phyloP scores from a whole-genome alignment of 2,329 filamentous ascomycete genomes.

The Dactylellina leptospora region DNA sequence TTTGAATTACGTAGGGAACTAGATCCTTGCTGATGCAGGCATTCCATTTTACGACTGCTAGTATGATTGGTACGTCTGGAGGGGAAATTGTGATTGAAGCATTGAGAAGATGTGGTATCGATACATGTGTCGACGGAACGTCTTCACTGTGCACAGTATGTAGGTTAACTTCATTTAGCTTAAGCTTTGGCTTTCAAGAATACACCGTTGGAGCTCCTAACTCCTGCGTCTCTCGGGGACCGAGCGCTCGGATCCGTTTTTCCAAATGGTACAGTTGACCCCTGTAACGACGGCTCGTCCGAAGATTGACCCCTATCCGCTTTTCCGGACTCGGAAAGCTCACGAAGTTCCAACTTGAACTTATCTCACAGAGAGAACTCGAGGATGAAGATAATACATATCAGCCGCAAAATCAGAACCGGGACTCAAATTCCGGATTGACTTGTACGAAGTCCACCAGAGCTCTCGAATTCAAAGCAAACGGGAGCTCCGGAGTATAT shows the following conservation, averaged over 20 bases:
- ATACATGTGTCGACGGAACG: no score
- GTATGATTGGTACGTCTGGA: no score
- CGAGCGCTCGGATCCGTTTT: background rate
- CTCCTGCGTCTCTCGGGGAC: background rate
- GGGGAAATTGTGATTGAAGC: no score
- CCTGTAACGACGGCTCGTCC: background rate
- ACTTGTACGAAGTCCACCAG: background rate
- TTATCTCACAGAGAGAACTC: background rate
- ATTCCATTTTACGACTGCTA: no score
- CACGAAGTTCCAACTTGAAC: background rate
- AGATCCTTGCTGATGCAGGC: no score
- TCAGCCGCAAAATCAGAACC: background rate
- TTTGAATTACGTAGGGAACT: no score
- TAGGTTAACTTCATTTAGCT: no score
- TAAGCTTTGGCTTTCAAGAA: background rate
- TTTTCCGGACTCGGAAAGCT: background rate
- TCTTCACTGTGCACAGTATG: no score
- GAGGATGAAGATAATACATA: background rate
- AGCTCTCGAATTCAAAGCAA: background rate
- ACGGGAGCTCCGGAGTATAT: background rate
- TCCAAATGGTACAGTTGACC: background rate
- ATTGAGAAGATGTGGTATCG: no score
- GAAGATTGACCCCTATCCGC: background rate
- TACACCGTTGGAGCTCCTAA: background rate
- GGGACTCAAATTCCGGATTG: background rate